phyloP scores from a whole-genome alignment of 2,329 filamentous ascomycete species.

The Fusarium secorum region DNA sequence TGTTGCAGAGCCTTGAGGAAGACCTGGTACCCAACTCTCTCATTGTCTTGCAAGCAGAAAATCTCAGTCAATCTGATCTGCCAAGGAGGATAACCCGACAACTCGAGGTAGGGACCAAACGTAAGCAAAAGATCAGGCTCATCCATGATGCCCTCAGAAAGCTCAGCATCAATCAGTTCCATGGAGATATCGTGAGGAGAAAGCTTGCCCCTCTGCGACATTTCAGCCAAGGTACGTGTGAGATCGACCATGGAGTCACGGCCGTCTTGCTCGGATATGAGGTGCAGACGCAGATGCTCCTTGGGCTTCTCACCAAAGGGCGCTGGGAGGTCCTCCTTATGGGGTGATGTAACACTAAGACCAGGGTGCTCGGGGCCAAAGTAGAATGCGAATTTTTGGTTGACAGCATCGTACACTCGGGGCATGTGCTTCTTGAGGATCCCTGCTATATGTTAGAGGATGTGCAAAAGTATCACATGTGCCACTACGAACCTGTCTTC shows the following conservation, averaged over 20 bases:
- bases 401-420: slow-evolving; percentile 81
- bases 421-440: slow-evolving; percentile 88
- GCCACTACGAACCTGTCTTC: slow-evolving; percentile 71
- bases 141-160: slow-evolving; percentile 78
- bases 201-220: slow-evolving; percentile 91
- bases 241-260: slow-evolving; percentile 94
- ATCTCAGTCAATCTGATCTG: slow-evolving; percentile 95
- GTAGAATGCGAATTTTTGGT: slow-evolving; percentile 83
- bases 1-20: slow-evolving; percentile 86
- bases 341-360: slow-evolving; percentile 64
- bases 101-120: slow-evolving; percentile 82
- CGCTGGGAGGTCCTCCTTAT: slow-evolving; percentile 50
- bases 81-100: slow-evolving; percentile 96
- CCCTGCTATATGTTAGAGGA: slow-evolving; percentile 59
- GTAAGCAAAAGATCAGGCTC: slow-evolving; percentile 91
- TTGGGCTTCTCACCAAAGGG: slow-evolving; percentile 43
- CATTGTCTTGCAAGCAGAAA: slow-evolving; percentile 78
- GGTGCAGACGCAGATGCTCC: slow-evolving; percentile 67
- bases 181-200: slow-evolving; percentile 80
- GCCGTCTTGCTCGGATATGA: slow-evolving; percentile 88
- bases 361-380: slow-evolving; percentile 79
- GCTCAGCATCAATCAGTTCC: slow-evolving; percentile 88
- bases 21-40: slow-evolving; percentile 90
- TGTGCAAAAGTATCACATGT: background rate
- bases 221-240: slow-evolving; percentile 91